phyloP scores from a whole-genome alignment of 108 stramenopile genomes.

The Pseudonitzschia delicatissima region DNA sequence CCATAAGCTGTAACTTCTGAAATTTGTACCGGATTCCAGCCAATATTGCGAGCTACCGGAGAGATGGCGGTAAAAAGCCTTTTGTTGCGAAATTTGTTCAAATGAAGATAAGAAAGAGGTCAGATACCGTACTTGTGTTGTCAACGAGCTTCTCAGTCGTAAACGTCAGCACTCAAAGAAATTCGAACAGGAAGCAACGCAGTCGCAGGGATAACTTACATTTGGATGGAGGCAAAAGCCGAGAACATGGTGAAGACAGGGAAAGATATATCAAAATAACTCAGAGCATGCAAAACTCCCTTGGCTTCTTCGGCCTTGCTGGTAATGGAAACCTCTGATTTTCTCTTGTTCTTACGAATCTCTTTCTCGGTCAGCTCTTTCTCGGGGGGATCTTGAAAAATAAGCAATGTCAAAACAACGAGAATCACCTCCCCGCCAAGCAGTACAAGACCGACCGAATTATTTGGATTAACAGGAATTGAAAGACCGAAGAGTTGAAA shows the following conservation, averaged over 20 bases:
- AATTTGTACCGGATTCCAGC: constrained; percentile 57
- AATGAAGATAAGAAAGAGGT: too few species aligned
- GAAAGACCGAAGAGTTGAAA: neutral
- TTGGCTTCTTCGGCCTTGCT: neutral
- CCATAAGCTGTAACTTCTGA: constrained; percentile 53
- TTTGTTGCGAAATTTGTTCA: neutral
- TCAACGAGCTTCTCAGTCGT: too few species aligned
- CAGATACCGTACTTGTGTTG: too few species aligned
- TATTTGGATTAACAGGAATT: constrained; percentile 43
- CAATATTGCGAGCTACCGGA: constrained; percentile 55
- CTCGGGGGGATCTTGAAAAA: constrained; percentile 54
- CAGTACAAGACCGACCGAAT: constrained; percentile 64
- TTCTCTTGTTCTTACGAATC: neutral
- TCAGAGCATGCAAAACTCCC: neutral
- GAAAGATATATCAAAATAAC: constrained; percentile 6
- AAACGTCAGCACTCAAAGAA: too few species aligned
- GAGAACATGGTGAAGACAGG: constrained; percentile 50
- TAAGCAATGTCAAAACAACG: constrained; percentile 34
- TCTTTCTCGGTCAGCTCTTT: neutral
- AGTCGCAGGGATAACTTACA: constrained; percentile 51
- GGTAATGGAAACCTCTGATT: neutral
- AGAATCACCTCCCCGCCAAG: constrained; percentile 42
- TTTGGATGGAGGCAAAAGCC: too few species aligned
- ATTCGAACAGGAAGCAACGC: neutral
- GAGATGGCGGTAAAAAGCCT: constrained; percentile 67